A percentile compares a stretch with the other conserved stretches of the same genome.
Conservation (phyloP, 1,284 basidiomycete genomes). For the Pseudozyma hubeiensis region DNA sequence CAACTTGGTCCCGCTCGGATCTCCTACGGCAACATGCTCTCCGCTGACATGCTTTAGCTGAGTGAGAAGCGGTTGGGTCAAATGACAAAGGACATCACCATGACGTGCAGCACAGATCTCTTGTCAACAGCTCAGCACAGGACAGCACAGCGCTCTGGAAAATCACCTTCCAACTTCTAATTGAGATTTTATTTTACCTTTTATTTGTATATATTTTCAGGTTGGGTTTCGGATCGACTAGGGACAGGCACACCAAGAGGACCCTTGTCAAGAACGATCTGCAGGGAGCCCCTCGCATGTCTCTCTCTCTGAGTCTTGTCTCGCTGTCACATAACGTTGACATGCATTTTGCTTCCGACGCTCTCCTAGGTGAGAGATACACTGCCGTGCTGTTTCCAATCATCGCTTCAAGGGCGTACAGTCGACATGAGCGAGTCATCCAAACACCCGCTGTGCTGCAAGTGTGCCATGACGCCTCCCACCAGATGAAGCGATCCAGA, state of each 20-base stretch:
- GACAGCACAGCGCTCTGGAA: too few species aligned
- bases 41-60: too few species aligned
- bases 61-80: too few species aligned
- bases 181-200: background rate
- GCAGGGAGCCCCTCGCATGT: conserved; percentile 2
- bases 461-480: conserved; percentile 83
- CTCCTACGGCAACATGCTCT: too few species aligned
- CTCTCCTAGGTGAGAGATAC: too few species aligned
- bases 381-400: too few species aligned
- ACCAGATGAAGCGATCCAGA: conserved; percentile 94
- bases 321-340: background rate
- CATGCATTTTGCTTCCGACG: background rate
- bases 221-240: background rate
- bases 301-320: background rate
- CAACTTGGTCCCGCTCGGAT: too few species aligned
- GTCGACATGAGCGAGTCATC: conserved; percentile 58
- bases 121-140: too few species aligned
- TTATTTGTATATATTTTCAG: background rate
- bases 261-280: background rate
- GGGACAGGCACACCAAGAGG: background rate
- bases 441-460: conserved; percentile 54
- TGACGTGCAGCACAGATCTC: too few species aligned
- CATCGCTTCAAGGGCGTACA: conserved; percentile 14
- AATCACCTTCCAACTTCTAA: background rate
- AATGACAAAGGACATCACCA: too few species aligned